phyloP scores from a whole-genome alignment of 192 early-diverging fungal species.

The Podila epicladia region DNA sequence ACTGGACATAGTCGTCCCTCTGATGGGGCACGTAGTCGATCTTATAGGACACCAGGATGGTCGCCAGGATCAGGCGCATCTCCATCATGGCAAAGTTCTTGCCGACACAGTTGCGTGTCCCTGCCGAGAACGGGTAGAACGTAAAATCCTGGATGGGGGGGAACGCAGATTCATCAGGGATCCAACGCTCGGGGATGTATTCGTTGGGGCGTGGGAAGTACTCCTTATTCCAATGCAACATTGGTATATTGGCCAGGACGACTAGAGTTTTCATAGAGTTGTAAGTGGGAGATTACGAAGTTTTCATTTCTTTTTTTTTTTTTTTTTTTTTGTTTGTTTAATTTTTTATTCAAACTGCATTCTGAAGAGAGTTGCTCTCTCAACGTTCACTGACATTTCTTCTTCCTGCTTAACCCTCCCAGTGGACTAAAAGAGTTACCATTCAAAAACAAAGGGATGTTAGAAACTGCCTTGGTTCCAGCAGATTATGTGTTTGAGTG shows the following conservation, averaged over 20 bases:
- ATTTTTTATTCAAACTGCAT: not conserved
- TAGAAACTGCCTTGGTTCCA: not conserved
- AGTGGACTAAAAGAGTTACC: slow-evolving; percentile 13
- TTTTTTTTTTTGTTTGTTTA: not conserved
- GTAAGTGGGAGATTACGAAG: not conserved
- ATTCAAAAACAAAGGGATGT: not conserved
- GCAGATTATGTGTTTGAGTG: too few species aligned
- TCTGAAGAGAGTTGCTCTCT: too few species aligned
- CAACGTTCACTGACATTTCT: not conserved
- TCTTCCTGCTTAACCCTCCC: slow-evolving; percentile 26
- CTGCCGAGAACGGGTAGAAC: slow-evolving; percentile 57
- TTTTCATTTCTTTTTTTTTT: too few species aligned
- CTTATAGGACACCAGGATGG: slow-evolving; percentile 55
- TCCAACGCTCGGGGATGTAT: slow-evolving; percentile 65
- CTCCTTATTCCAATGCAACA: slow-evolving; percentile 33
- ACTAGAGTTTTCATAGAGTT: not conserved
- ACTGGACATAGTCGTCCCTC: slow-evolving; percentile 52
- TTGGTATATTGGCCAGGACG: slow-evolving; percentile 20
- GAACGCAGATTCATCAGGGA: slow-evolving; percentile 18
- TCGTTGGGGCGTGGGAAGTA: slow-evolving; percentile 58
- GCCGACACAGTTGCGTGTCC: slow-evolving; percentile 60
- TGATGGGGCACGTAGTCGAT: slow-evolving; percentile 50
- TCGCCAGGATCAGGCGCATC: slow-evolving; percentile 59
- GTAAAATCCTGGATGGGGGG: slow-evolving; percentile 28
- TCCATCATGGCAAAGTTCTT: slow-evolving; percentile 61